Evolutionary conservation across 495 filamentous ascomycete species (phyloP).

Genomic region (Penicillium maclennaniae): DNA sequence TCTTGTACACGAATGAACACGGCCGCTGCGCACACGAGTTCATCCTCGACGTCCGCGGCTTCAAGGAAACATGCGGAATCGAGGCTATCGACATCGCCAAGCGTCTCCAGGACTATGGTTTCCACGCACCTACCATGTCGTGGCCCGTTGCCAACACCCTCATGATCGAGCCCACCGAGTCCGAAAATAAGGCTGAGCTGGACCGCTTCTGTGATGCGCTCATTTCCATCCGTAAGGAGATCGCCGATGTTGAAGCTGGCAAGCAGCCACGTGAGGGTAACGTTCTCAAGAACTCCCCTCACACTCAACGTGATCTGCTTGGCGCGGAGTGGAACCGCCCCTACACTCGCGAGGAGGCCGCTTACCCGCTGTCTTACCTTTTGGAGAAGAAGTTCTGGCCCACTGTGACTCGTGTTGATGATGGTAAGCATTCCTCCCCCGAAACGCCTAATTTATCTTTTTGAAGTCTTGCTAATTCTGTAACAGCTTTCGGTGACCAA

Average conservation of each 20-base stretch:
- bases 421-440: slow-evolving; percentile 56
- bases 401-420: slow-evolving; percentile 80
- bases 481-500: slow-evolving; percentile 79
- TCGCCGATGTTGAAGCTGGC: slow-evolving; percentile 79
- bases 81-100: slow-evolving; percentile 98
- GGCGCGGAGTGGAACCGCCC: slow-evolving; percentile 65
- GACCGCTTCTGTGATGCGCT: slow-evolving; percentile 94
- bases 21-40: slow-evolving; percentile 97
- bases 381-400: slow-evolving; percentile 99
- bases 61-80: slow-evolving; percentile 80
- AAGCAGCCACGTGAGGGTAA: slow-evolving; percentile 75
- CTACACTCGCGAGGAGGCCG: slow-evolving; percentile 79
- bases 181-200: slow-evolving; percentile 87
- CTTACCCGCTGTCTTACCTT: slow-evolving; percentile 81
- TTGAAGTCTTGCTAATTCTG: slow-evolving; percentile 14
- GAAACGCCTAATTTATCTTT: neutral
- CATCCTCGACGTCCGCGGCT: slow-evolving; percentile 85
- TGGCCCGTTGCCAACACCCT: slow-evolving; percentile 96
- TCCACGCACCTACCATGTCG: slow-evolving; percentile 97
- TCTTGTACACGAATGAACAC: slow-evolving; percentile 86
- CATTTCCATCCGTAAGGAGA: slow-evolving; percentile 84
- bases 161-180: slow-evolving; percentile 99
- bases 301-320: slow-evolving; percentile 80
- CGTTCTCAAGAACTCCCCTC: slow-evolving; percentile 88
- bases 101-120: slow-evolving; percentile 96